These are phyloP conservation scores for Danielozyma ontarioensis DNA, from an alignment of 805 yeast genomes.

Conservation along the genomic window DNA sequence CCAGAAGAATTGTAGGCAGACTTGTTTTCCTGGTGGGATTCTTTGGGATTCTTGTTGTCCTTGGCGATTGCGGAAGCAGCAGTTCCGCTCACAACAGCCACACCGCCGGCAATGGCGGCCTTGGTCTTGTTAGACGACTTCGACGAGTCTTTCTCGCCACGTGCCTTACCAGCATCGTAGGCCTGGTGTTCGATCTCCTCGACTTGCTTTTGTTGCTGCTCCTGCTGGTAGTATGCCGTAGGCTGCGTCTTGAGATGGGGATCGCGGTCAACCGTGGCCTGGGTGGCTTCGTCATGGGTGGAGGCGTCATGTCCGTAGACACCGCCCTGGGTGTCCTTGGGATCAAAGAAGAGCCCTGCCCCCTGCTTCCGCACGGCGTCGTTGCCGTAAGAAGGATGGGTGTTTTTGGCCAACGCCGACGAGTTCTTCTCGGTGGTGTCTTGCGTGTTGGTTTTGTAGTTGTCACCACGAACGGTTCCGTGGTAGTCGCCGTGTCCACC, in stretches of 20 bases:
- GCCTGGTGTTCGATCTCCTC: constrained; percentile 12
- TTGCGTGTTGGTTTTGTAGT: constrained; percentile 1
- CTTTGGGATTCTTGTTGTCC: constrained; percentile 12
- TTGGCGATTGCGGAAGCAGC: constrained; percentile 1
- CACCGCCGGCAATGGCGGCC: constrained; percentile 1
- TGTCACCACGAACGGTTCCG: neutral
- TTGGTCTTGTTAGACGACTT: too few relatives aligned
- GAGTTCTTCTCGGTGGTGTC: neutral
- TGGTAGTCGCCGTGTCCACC: neutral
- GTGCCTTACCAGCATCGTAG: constrained; percentile 8
- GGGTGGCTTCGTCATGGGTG: constrained; percentile 19
- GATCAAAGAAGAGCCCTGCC: constrained; percentile 28
- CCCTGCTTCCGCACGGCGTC: constrained; percentile 25
- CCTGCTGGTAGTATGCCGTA: constrained; percentile 11
- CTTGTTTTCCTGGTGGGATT: constrained; percentile 24
- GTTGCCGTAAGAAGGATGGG: constrained; percentile 23
- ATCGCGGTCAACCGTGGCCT: constrained; percentile 11
- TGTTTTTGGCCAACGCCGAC: constrained; percentile 12
- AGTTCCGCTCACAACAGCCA: neutral
- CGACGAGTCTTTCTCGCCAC: constrained; percentile 13
- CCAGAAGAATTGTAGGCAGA: constrained; percentile 28
- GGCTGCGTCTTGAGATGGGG: constrained; percentile 20
- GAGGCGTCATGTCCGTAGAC: constrained; percentile 10
- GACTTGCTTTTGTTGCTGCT: constrained; percentile 6
- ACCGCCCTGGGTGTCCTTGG: constrained; percentile 34